These are phyloP conservation scores for Protea cynaroides DNA, from an alignment of 164 flowering plant species.

Conservation along the genomic window DNA sequence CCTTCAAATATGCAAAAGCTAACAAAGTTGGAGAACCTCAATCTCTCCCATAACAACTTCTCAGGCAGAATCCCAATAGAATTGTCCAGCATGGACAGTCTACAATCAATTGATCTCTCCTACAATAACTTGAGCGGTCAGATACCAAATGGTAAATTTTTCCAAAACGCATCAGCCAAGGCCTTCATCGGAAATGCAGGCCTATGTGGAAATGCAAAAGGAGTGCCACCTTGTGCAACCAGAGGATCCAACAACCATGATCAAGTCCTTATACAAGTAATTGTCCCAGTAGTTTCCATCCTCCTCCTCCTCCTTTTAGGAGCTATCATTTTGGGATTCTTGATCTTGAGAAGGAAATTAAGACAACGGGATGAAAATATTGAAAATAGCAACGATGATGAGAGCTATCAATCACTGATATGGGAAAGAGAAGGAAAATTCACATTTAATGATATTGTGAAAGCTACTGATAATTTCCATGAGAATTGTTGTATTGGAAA, in stretches of 20 bases:
- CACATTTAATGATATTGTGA: constrained; percentile 37
- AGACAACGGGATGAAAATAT: constrained; percentile 10
- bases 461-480: constrained; percentile 47
- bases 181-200: constrained; percentile 21
- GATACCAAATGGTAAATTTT: constrained; percentile 24
- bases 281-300: constrained; percentile 22
- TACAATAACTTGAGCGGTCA: constrained; percentile 43
- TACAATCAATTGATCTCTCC: constrained; percentile 37
- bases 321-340: constrained; percentile 2
- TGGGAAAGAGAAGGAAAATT: constrained; percentile 53
- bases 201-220: constrained; percentile 38
- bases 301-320: constrained; percentile 15
- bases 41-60: constrained; percentile 48
- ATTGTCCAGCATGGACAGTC: constrained; percentile 23
- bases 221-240: constrained; percentile 21
- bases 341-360: constrained; percentile 7
- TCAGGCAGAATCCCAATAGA: constrained; percentile 41
- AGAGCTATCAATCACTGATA: constrained; percentile 21
- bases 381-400: constrained; percentile 7
- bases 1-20: constrained; percentile 37
- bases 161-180: constrained; percentile 9
- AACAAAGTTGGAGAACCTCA: constrained; percentile 25
- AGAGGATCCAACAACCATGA: constrained; percentile 11
- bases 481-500: constrained; percentile 46
- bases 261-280: constrained; percentile 25